Base-by-base conservation (phyloP, 2,329 filamentous ascomycete genomes). In the Colletotrichum spaethianum region DNA sequence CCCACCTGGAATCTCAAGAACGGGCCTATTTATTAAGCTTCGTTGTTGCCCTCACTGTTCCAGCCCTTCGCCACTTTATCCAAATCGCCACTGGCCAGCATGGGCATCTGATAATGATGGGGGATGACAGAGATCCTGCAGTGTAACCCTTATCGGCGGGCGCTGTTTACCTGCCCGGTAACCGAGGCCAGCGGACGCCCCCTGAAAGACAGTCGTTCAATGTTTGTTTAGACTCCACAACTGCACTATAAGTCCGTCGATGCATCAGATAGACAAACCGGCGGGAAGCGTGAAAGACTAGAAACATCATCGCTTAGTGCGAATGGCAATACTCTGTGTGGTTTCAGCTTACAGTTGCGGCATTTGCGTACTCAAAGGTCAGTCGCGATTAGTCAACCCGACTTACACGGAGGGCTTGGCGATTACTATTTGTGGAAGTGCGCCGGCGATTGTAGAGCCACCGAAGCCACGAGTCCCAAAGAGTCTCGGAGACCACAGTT, bases 121-220 rank as follows among this genome's bases (percentile, higher is more conserved):
- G 23, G 12, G 20, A 20, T 26, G 23, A n/a, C 6, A 23, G 53
- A 31, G 50, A 46, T 18, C 50, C 50, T 68, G 66, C 60, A 64
- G 40, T 64, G 60, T 57, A 64, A 57, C 40, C 60, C 56, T 26
- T 48, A n/a, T 62, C 46, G 64, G 46, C 31, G 46, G 31, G 59
- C 28, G n/a, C 66, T 40, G 59, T n/a, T 18, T 23, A 50, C 63
- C 42, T 33, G 50, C 36, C 16, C 26, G 66, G 59, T 61, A 56
- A 46, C 59, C n/a, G 8, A 38, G 38, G 63, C 62, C 62, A 20
- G 57, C 26, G 40, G 18, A 33, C 66, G 8, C 33, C 33, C 33
- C 33, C 7, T 9, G 33, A 36, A 1, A 11, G 3, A 6, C 33
- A n/a, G n/a, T n/a, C n/a, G n/a, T n/a, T n/a, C n/a, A n/a, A n/a